Conservation (phyloP, 495 filamentous ascomycete species). For the Aspergillus carlsbadensis region DNA sequence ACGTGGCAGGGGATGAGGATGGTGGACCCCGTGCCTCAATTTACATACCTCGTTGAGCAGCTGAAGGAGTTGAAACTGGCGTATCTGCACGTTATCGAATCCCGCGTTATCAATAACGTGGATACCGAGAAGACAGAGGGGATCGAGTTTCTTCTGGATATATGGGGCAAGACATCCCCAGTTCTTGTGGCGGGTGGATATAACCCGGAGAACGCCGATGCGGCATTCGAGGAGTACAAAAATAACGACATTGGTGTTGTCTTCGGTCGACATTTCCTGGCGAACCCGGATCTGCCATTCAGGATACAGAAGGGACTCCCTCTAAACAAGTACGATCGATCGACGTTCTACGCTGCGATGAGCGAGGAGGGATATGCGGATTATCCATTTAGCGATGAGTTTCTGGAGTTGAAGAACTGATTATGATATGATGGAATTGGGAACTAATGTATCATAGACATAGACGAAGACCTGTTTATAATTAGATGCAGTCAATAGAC, state of each 20-base stretch:
- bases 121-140: constrained; percentile 38
- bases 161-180: constrained; percentile 43
- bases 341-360: constrained; percentile 53
- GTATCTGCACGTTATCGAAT: constrained; percentile 51
- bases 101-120: constrained; percentile 15
- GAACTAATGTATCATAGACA: no score
- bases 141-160: constrained; percentile 41
- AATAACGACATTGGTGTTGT: constrained; percentile 49
- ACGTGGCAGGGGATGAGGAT: constrained; percentile 65
- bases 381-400: constrained; percentile 36
- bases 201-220: constrained; percentile 33
- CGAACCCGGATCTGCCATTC: constrained; percentile 67
- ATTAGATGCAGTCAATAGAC: no score
- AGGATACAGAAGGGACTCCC: constrained; percentile 52
- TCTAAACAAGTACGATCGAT: constrained; percentile 51
- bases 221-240: constrained; percentile 48
- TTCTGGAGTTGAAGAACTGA: no score
- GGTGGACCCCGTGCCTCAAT: constrained; percentile 59
- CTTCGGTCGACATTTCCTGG: constrained; percentile 66
- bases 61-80: constrained; percentile 51
- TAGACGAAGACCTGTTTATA: no score
- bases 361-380: constrained; percentile 56
- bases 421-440: no score
- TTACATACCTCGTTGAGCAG: constrained; percentile 48
- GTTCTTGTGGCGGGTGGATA: constrained; percentile 61